Base-by-base conservation (phyloP, 2,329 filamentous ascomycete genomes). In the Arthrobotrys musiformis region DNA sequence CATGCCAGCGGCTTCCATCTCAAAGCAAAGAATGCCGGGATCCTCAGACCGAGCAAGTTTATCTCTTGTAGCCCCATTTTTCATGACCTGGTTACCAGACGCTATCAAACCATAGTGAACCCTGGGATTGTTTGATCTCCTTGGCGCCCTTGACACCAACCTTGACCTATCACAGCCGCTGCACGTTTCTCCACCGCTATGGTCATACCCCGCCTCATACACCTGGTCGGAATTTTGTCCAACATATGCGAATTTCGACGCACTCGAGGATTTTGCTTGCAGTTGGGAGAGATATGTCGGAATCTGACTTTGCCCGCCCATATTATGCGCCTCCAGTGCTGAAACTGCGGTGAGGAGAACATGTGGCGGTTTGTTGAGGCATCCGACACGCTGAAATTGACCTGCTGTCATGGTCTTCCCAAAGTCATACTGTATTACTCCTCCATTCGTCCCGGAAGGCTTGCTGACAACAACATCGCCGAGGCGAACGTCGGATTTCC, bases 381-480 rank as follows among this genome's bases (percentile, higher is more conserved):
- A 19, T 2, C 63, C 63, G 1, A 11, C 44, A 9, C 33, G 46
- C n/a, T 63, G 4, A 56, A 75, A 69, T 4, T 4, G 1, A 4
- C 68, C 62, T 6, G 6, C 46, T 22, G 17, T 37, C 0, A 75
- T 1, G 2, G 54, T 28, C 42, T 69, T 75, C 5, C 70, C 70
- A 17, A 54, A 69, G 19, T 75, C 63, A 19, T 75, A 75, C 35
- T 69, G 70, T 35, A 75, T 35, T 17, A 74, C 54, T 2, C 61
- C 61, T 17, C 61, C 42, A n/a, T 9, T 24, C 4, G 0, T n/a
- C 0, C 33, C 61, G 11, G 42, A 37, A 19, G 70, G 70, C 8
- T 26, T 67, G 44, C 70, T 67, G 0, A 75, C 63, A 0, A 75
- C 70, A 22, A 75, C 19, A 35, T 75, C 70, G 9, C 70, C 70